Percentiles rank a stretch among this genome's conserved stretches.
Evolutionary conservation across 73 alveolate genomes (phyloP).

Genomic region (Paramecium pentaurelia): DNA sequence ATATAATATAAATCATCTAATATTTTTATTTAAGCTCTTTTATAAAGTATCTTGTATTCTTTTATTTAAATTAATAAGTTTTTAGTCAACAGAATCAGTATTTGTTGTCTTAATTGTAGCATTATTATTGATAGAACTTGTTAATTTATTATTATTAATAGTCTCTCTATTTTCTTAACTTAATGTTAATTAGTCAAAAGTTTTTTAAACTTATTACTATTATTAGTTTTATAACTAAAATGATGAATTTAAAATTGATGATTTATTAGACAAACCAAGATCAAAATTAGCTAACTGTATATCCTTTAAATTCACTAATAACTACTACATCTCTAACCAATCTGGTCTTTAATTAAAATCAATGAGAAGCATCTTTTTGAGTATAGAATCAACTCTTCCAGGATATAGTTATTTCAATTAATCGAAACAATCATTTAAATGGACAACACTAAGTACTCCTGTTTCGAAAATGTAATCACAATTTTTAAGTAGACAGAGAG

Average conservation of each 20-base stretch:
- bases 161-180: not conserved
- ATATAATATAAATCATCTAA: not conserved
- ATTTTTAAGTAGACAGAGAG: not conserved
- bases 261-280: not conserved
- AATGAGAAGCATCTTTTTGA: not conserved
- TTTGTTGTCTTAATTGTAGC: not conserved
- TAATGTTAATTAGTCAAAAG: not conserved
- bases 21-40: not conserved
- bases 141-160: not conserved
- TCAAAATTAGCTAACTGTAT: not conserved
- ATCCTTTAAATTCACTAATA: not conserved
- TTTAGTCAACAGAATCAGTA: not conserved
- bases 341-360: constrained; percentile 44
- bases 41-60: constrained; percentile 15
- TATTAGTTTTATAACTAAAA: not conserved
- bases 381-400: constrained; percentile 22
- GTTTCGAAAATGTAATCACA: not conserved
- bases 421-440: not conserved
- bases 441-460: not conserved
- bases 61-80: constrained; percentile 3
- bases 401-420: not conserved
- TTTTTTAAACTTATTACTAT: not conserved
- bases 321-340: not conserved
- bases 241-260: not conserved
- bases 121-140: not conserved